A percentile compares a stretch with the other conserved stretches of the same genome.
These are phyloP conservation scores for Yamadazyma buinensis DNA, from an alignment of 1,139 yeast species.

Conservation along the genomic window DNA sequence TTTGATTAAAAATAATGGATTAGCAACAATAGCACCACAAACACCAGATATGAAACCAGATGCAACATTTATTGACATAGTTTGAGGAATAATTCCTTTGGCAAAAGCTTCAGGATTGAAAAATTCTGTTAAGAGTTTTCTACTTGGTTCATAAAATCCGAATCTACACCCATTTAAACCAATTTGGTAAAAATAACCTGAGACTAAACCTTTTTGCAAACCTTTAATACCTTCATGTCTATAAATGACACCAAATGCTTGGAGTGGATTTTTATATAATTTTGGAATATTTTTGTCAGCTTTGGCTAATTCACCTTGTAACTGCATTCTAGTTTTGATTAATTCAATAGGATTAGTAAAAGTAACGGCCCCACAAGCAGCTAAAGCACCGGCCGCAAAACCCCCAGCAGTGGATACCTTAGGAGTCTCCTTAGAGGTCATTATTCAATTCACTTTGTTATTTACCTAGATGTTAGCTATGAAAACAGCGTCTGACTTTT, in stretches of 20 bases:
- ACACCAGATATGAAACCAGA: slow-evolving; percentile 86
- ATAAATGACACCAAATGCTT: slow-evolving; percentile 73
- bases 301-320: slow-evolving; percentile 84
- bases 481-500: no score
- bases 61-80: slow-evolving; percentile 61
- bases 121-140: slow-evolving; percentile 54
- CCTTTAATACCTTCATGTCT: slow-evolving; percentile 84
- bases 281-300: slow-evolving; percentile 44
- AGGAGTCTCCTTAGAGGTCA: slow-evolving; percentile 12
- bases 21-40: slow-evolving; percentile 85
- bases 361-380: slow-evolving; percentile 97
- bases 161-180: slow-evolving; percentile 91
- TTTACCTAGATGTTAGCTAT: no score
- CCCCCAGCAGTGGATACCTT: slow-evolving; percentile 71
- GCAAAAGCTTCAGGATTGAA: slow-evolving; percentile 47
- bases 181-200: slow-evolving; percentile 84
- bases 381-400: slow-evolving; percentile 87
- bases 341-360: slow-evolving; percentile 94
- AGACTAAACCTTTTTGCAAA: slow-evolving; percentile 78
- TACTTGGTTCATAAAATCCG: slow-evolving; percentile 88
- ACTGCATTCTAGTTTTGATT: slow-evolving; percentile 92
- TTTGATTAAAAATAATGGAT: slow-evolving; percentile 87
- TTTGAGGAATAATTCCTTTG: slow-evolving; percentile 50
- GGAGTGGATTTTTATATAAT: slow-evolving; percentile 76
- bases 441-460: no score